Evolutionary conservation across 2,329 filamentous ascomycete species (phyloP).

Genomic region (Colletotrichum sp.): DNA sequence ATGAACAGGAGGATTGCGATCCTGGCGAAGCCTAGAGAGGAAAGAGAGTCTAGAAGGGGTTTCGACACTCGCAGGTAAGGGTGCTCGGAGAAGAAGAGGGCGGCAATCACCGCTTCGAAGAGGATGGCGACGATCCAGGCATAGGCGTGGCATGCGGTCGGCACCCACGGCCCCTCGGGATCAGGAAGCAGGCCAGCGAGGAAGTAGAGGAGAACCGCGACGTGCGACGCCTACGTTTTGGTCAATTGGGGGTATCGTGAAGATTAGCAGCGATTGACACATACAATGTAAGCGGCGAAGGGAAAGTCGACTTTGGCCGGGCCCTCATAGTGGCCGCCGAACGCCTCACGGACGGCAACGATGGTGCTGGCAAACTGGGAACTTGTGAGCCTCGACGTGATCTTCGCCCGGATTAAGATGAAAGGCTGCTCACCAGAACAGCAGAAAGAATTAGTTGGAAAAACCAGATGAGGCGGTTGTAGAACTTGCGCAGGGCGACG

Average conservation of each 20-base stretch:
- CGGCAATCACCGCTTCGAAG: constrained; percentile 40
- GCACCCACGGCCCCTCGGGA: constrained; percentile 49
- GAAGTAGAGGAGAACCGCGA: constrained; percentile 46
- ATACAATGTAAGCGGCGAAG: constrained; percentile 45
- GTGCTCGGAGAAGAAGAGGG: constrained; percentile 35
- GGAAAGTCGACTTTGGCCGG: constrained; percentile 35
- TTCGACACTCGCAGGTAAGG: constrained; percentile 31
- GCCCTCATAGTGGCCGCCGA: constrained; percentile 29
- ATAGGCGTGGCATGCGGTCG: constrained; percentile 37
- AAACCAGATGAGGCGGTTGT: constrained; percentile 38
- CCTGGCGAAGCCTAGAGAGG: constrained; percentile 35
- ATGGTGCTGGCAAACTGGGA: constrained; percentile 35
- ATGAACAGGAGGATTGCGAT: constrained; percentile 38
- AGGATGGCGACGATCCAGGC: constrained; percentile 41
- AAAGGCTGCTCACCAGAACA: constrained; percentile 24
- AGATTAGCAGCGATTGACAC: not conserved
- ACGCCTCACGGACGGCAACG: constrained; percentile 34
- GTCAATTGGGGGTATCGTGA: not conserved
- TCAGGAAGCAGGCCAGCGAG: constrained; percentile 46
- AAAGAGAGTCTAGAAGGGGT: constrained; percentile 33
- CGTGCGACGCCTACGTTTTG: constrained; percentile 38
- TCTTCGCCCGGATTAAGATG: no score
- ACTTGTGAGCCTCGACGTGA: not conserved
- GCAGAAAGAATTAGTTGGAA: constrained; percentile 37
- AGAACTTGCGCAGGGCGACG: constrained; percentile 32